phyloP scores from a whole-genome alignment of 2,329 filamentous ascomycete genomes.

The Talaromyces sp. region DNA sequence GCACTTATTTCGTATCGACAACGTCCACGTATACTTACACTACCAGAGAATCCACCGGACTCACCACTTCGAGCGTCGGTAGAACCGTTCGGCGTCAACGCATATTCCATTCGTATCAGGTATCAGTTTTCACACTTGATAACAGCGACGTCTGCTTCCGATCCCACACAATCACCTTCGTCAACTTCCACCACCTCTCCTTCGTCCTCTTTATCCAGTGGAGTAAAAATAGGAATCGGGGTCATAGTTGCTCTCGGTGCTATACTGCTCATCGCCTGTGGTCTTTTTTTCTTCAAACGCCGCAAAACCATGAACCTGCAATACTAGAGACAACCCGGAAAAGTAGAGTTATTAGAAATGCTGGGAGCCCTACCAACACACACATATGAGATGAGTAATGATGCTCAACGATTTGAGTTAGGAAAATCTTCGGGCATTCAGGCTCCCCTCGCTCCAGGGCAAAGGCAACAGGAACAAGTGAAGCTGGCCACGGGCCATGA shows the following conservation, averaged over 20 bases:
- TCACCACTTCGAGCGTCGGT: not conserved
- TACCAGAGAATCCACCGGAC: not conserved
- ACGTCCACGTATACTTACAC: not conserved
- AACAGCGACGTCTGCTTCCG: not conserved
- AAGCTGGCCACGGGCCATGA: not conserved
- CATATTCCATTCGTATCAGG: not conserved
- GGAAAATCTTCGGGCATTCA: too few species aligned
- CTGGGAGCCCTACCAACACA: not conserved
- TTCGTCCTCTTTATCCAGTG: not conserved
- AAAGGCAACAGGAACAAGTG: not conserved
- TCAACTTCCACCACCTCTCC: not conserved
- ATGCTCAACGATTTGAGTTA: not conserved
- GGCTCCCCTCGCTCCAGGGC: not conserved
- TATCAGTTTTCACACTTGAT: not conserved
- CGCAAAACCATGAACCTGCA: not conserved
- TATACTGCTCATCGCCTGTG: not conserved
- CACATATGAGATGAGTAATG: not conserved
- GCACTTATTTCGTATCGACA: not conserved
- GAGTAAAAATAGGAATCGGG: not conserved
- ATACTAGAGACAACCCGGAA: not conserved
- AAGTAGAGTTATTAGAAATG: not conserved
- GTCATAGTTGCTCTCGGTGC: not conserved
- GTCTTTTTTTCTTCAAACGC: not conserved
- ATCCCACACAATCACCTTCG: not conserved
- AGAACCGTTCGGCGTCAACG: not conserved